Conservation (phyloP, 2,329 filamentous ascomycete genomes). For the Sclerotinia sclerotiorum region DNA sequence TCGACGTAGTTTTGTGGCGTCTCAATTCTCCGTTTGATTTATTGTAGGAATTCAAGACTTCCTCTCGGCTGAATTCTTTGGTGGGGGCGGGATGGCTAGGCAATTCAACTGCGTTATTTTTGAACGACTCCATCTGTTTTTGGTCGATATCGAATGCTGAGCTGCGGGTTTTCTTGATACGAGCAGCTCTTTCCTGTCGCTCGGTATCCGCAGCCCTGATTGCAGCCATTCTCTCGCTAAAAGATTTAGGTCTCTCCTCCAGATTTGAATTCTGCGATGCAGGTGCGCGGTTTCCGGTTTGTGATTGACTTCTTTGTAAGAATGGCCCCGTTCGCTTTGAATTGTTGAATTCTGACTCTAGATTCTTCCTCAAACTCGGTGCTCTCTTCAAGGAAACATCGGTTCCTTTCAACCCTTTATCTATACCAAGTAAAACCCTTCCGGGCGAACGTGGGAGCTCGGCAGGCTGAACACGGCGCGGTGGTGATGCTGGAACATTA, state of each 20-base stretch:
- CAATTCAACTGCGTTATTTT: constrained; percentile 56
- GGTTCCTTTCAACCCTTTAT: constrained; percentile 77
- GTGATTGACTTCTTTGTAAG: constrained; percentile 46
- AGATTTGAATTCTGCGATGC: constrained; percentile 31
- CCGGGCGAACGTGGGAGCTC: constrained; percentile 70
- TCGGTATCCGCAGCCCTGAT: constrained; percentile 58
- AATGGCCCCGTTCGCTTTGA: constrained; percentile 43
- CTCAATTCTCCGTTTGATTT: constrained; percentile 41
- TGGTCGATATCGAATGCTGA: constrained; percentile 56
- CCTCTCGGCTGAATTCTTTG: constrained; percentile 61
- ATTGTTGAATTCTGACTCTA: constrained; percentile 38
- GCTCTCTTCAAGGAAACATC: constrained; percentile 84
- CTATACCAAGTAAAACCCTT: constrained; percentile 79
- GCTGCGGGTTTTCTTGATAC: constrained; percentile 54
- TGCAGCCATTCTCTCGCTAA: constrained; percentile 82
- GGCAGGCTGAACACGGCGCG: constrained; percentile 56
- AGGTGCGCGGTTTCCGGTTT: constrained; percentile 31
- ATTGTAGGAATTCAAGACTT: constrained; percentile 49
- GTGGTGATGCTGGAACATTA: constrained; percentile 74
- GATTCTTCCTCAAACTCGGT: constrained; percentile 48
- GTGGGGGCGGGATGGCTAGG: constrained; percentile 50
- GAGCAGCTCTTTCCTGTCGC: constrained; percentile 51
- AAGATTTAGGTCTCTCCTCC: constrained; percentile 54
- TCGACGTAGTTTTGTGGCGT: constrained; percentile 44
- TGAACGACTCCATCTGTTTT: constrained; percentile 60